Base-by-base conservation (phyloP, 768 basidiomycete species). In the Leucocoprinus sp. region DNA sequence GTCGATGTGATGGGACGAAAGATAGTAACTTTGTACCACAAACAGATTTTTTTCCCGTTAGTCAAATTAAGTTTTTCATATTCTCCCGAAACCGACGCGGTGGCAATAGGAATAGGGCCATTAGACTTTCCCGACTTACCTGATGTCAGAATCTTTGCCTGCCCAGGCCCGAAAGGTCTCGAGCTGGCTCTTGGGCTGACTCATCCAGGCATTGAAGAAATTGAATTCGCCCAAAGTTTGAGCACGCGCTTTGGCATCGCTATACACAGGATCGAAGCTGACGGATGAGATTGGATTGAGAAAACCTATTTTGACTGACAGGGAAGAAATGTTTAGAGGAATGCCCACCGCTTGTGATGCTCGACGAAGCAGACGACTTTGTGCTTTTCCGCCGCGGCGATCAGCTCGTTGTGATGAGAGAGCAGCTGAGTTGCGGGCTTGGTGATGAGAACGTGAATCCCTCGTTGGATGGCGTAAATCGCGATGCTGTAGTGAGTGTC, bases 171-270 rank as follows among this genome's bases (percentile, higher is more conserved):
- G 80, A 78, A 95, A 96, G 0, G 93, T 95, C 64, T 92, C 88
- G 21, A 96, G 74, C 64, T 96, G 93, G 56, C 78, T 82, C 67
- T 96, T 96, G 34, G 93, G 93, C 62, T 95, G 93, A 57, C 87
- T 91, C 93, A 96, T 96, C 90, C 93, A 95, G 28, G 91, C 88
- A 54, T 71, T 88, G 78, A 92, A 95, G 65, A 91, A 95, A 67
- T 93, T 95, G 68, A 93, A 91, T 63, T 93, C 89, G 26, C 92
- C 90, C 19, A 93, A 71, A 5, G 75, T 64, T 21, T 72, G 75
- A 22, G 84, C 84, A 42, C 84, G 80, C 3, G 80, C 82, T 56
- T 80, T 83, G 29, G 91, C 93, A 59, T 96, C 92, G 56, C 84
- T 85, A 69, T 96, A 95, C 9, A 84, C 90, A 4, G 93, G 93